A percentile compares a stretch with the other conserved stretches of the same genome.
Conservation (phyloP, 2,329 filamentous ascomycete genomes). For the Juglanconis oblonga region DNA sequence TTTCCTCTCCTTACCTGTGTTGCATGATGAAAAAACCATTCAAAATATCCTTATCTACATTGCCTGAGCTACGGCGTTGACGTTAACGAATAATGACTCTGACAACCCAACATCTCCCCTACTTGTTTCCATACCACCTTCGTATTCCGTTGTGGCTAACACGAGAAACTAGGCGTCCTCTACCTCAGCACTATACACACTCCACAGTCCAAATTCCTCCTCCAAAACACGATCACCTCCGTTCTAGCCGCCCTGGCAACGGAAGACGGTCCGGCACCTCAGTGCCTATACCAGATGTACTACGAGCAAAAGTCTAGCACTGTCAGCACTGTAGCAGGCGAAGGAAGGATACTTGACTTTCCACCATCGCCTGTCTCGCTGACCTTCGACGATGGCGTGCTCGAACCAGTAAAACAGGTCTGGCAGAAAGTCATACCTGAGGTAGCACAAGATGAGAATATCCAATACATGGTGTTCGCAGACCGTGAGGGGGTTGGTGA, state of each 20-base stretch:
- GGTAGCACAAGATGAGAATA: slow-evolving; percentile 40
- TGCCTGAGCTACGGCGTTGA: slow-evolving; percentile 90
- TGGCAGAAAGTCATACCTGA: slow-evolving; percentile 64
- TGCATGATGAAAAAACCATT: slow-evolving; percentile 71
- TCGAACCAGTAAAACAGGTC: slow-evolving; percentile 64
- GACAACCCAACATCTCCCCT: slow-evolving; percentile 50
- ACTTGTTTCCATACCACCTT: slow-evolving; percentile 18
- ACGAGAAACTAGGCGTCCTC: slow-evolving; percentile 29
- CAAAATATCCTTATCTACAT: slow-evolving; percentile 96
- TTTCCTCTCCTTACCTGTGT: slow-evolving; percentile 32
- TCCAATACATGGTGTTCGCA: slow-evolving; percentile 72
- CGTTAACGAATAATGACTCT: slow-evolving; percentile 69
- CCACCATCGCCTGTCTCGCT: slow-evolving; percentile 61
- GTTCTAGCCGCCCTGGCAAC: slow-evolving; percentile 33
- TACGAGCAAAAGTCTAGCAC: slow-evolving; percentile 46
- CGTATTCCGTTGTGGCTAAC: slow-evolving; percentile 27
- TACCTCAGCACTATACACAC: slow-evolving; percentile 40
- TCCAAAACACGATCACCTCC: slow-evolving; percentile 39
- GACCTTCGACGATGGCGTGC: slow-evolving; percentile 67
- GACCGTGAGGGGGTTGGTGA: slow-evolving; percentile 64
- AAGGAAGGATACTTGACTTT: slow-evolving; percentile 52
- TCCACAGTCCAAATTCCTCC: slow-evolving; percentile 32
- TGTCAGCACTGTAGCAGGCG: slow-evolving; percentile 22
- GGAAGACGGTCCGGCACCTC: slow-evolving; percentile 25
- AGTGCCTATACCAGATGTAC: slow-evolving; percentile 48